Evolutionary conservation across 345 rosid species (phyloP), one percentile per base, ranked within the genome.

Genomic region (Orychophragmus violaceus): DNA sequence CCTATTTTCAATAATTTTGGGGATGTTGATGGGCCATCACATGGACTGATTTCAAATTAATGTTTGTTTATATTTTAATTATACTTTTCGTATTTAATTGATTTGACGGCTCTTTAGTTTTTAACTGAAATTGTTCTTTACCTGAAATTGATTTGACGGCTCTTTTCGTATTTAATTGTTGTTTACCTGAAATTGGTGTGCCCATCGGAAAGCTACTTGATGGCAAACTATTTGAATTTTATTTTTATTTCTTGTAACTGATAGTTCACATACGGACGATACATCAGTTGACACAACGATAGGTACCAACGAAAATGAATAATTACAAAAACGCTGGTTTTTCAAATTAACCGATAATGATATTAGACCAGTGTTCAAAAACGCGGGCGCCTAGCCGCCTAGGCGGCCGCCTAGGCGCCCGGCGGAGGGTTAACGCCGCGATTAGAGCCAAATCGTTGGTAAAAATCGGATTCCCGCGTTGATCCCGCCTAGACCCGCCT

Each of bases 261-360:
- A 1, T 6, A 29, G 32, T 49, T 59, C 54, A 2, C 58, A 64
- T 64, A 64, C 60, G 76, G 66, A 64, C 66, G 71, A 36, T 58
- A 25, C 75, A 46, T 56, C 64, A 63, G 42, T 63, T 71, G 70
- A 63, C 75, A 55, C 70, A 42, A 71, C 70, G 18, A 63, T 23
- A 17, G 11, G 56, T 53, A 70, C 56, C 36, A 53, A 53, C 12
- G 62, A 42, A 53, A 41, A 41, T 70, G 62, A 62, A 62, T 70
- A 32, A 24, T 44, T 23, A 62, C 68, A 70, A 41, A 41, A 52
- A 52, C 39, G 27, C 16, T 30, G 68, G 11, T n/a, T 68, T 62
- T 62, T 70, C 74, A 53, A 62, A 52, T 39, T 7, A 62, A 52
- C 29, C 68, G 41, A 70, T 70, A 62, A 70, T 62, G 44, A 36